phyloP scores from a whole-genome alignment of 1,139 yeast genomes.

The Debaryomyces coudertii region DNA sequence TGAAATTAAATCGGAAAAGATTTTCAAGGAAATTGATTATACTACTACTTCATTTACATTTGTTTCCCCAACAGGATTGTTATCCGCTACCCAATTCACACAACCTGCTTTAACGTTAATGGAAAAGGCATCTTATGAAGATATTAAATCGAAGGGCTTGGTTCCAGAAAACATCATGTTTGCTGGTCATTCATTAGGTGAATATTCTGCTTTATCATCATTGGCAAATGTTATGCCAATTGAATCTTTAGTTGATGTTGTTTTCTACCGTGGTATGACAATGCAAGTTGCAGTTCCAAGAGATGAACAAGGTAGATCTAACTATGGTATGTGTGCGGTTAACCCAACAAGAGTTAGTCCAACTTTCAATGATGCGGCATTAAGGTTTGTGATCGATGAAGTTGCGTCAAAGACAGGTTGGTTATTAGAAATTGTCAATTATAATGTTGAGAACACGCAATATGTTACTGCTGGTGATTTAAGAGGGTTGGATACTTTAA shows the following conservation, averaged over 20 bases:
- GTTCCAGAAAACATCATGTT: constrained; percentile 92
- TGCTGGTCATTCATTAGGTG: constrained; percentile 99
- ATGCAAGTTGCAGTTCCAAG: constrained; percentile 99
- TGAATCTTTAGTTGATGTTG: constrained; percentile 96
- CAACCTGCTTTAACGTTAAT: constrained; percentile 98
- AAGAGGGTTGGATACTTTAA: constrained; percentile 89
- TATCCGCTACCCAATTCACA: constrained; percentile 97
- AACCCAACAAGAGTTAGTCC: constrained; percentile 92
- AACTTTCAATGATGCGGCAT: constrained; percentile 89
- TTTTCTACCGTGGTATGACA: constrained; percentile 99
- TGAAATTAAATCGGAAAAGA: constrained; percentile 84
- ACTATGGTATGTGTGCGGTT: constrained; percentile 98
- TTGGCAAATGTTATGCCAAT: constrained; percentile 99
- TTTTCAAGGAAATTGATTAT: constrained; percentile 87
- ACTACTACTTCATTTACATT: constrained; percentile 84
- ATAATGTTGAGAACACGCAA: constrained; percentile 97
- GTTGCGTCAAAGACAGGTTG: constrained; percentile 82
- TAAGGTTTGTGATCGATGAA: constrained; percentile 92
- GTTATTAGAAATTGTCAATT: constrained; percentile 97
- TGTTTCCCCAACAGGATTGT: constrained; percentile 90
- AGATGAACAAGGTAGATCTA: constrained; percentile 91
- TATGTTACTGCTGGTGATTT: constrained; percentile 98
- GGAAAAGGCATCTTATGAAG: constrained; percentile 99
- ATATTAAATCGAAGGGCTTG: constrained; percentile 92
- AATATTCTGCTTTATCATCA: constrained; percentile 95